Percentiles rank a stretch among this genome's conserved stretches.
These are phyloP conservation scores for Rhodotorula babjevae DNA, from an alignment of 768 basidiomycete genomes.

Conservation along the genomic window DNA sequence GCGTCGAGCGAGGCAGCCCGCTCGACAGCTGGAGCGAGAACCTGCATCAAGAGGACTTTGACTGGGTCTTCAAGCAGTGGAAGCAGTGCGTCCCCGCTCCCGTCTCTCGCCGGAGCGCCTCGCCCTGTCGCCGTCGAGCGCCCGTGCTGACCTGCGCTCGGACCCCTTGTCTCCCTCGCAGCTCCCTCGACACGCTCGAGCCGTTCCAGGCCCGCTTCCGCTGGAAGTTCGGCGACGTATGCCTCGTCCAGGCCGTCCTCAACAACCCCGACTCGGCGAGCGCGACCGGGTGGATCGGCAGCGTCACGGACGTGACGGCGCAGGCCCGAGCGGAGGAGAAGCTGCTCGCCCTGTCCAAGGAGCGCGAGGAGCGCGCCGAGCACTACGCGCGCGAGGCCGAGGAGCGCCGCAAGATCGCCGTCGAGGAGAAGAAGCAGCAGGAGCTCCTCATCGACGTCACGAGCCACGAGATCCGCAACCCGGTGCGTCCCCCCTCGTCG, in stretches of 20 bases:
- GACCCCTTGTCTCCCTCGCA: background rate
- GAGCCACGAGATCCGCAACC: conserved; percentile 45
- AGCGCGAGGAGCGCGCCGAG: conserved; percentile 41
- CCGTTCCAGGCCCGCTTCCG: conserved; percentile 20
- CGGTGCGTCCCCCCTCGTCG: conserved; percentile 6
- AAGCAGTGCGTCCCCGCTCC: background rate
- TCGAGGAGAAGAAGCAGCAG: conserved; percentile 47
- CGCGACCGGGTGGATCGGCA: conserved; percentile 19
- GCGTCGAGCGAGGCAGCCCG: background rate
- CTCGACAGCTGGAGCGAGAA: background rate
- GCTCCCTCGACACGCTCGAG: background rate
- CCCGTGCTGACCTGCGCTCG: no score
- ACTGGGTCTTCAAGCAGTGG: conserved; percentile 1
- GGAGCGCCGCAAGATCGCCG: conserved; percentile 44
- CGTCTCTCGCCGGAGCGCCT: no score
- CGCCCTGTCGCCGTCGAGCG: no score
- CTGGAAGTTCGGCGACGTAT: conserved; percentile 13
- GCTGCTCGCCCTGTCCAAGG: conserved; percentile 10
- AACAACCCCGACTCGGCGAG: background rate
- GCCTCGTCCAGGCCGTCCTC: conserved; percentile 6
- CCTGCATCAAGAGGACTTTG: conserved; percentile 8
- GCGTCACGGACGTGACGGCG: conserved; percentile 19
- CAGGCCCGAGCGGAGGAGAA: conserved; percentile 20
- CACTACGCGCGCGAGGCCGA: conserved; percentile 35
- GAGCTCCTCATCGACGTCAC: conserved; percentile 46